Evolutionary conservation across 2,329 filamentous ascomycete species (phyloP).

Genomic region (Monilinia laxa): DNA sequence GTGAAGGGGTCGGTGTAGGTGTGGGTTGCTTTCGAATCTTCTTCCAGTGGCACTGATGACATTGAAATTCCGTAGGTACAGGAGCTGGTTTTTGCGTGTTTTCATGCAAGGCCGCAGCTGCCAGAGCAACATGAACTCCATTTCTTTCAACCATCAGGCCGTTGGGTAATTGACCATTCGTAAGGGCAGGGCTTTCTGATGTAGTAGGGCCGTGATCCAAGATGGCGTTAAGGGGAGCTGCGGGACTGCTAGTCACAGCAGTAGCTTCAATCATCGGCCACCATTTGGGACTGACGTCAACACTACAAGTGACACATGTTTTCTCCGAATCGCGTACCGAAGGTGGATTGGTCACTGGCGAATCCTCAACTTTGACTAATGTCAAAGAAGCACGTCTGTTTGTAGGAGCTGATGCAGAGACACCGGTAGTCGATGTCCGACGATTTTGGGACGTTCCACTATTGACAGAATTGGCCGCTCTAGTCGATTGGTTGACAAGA

Average conservation of each 20-base stretch:
- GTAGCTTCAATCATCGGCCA: constrained; percentile 45
- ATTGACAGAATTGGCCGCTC: constrained; percentile 33
- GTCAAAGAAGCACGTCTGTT: constrained; percentile 34
- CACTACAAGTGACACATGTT: constrained; percentile 62
- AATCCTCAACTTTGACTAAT: constrained; percentile 36
- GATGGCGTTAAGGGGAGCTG: not conserved
- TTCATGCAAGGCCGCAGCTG: constrained; percentile 39
- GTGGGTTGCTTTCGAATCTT: constrained; percentile 45
- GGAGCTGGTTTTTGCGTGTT: constrained; percentile 30
- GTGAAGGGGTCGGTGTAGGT: constrained; percentile 28
- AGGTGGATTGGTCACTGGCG: constrained; percentile 3
- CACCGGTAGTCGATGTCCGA: constrained; percentile 55
- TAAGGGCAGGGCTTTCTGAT: constrained; percentile 5
- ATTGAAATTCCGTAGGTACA: constrained; percentile 58
- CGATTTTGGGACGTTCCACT: constrained; percentile 46
- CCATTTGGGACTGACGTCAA: constrained; percentile 75
- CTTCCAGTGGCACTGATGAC: constrained; percentile 67
- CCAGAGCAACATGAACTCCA: constrained; percentile 37
- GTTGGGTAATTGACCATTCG: constrained; percentile 29
- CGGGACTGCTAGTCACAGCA: constrained; percentile 2
- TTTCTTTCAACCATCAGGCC: constrained; percentile 23
- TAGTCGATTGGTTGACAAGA: constrained; percentile 46
- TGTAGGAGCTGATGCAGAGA: constrained; percentile 33
- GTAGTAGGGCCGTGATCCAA: constrained; percentile 5
- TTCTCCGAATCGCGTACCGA: constrained; percentile 43